These are phyloP conservation scores for Solanum appendiculatum DNA, from an alignment of 257 asterid genomes.

Conservation along the genomic window DNA sequence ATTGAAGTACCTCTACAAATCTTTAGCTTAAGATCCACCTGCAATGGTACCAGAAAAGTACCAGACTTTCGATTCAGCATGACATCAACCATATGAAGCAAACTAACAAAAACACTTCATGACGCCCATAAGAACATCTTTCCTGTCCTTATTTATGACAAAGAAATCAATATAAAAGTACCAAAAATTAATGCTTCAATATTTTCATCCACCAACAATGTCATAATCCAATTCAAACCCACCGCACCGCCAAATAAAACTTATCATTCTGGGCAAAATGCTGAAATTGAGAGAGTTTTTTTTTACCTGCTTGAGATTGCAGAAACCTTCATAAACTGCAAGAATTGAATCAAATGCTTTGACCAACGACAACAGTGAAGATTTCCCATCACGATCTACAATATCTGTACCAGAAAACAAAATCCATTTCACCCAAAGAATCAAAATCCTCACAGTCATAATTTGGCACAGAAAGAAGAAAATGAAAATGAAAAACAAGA, in stretches of 20 bases:
- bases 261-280: not conserved
- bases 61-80: not conserved
- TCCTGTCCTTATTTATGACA: not conserved
- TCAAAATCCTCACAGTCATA: not conserved
- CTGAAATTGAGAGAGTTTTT: not conserved
- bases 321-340: constrained; percentile 91
- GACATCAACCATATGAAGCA: not conserved
- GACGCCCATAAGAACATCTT: not conserved
- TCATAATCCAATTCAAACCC: not conserved
- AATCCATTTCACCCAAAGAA: not conserved
- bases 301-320: constrained; percentile 83
- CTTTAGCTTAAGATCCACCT: constrained; percentile 96
- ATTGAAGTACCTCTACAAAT: constrained; percentile 86
- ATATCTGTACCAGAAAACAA: constrained; percentile 37
- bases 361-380: constrained; percentile 72
- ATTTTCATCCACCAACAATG: constrained; percentile 38
- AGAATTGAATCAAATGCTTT: constrained; percentile 87
- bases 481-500: not conserved
- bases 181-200: constrained; percentile 8
- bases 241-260: not conserved
- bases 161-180: constrained; percentile 8
- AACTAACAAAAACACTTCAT: not conserved
- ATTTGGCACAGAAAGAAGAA: not conserved
- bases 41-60: not conserved
- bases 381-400: constrained; percentile 87